Percentiles rank a stretch among this genome's conserved stretches.
Evolutionary conservation across 805 yeast genomes (phyloP).

Genomic region (Isabelozyma pseudorhagii): DNA sequence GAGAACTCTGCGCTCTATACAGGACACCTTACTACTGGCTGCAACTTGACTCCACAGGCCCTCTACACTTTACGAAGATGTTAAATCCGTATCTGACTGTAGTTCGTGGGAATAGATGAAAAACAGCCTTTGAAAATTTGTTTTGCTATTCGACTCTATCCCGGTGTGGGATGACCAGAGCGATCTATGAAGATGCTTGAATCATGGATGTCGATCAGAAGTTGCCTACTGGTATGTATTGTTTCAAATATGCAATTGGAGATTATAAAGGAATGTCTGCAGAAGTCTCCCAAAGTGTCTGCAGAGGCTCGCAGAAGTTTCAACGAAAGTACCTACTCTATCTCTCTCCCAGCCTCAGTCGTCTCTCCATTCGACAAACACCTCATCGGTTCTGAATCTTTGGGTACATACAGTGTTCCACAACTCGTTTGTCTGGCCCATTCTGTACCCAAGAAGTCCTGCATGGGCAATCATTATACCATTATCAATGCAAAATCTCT

Average conservation of each 20-base stretch:
- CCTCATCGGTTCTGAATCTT: conserved; percentile 93
- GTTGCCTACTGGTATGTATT: conserved; percentile 1
- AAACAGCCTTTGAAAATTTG: conserved; percentile 4
- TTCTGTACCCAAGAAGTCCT: conserved; percentile 80
- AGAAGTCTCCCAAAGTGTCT: background rate
- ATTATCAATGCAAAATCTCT: conserved; percentile 93
- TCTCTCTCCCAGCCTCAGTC: conserved; percentile 21
- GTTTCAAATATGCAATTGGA: conserved; percentile 6
- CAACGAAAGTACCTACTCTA: background rate
- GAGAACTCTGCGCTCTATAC: background rate
- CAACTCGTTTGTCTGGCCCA: conserved; percentile 64
- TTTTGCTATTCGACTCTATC: conserved; percentile 4
- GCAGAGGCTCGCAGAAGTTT: background rate
- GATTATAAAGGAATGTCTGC: background rate
- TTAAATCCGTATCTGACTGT: conserved; percentile 32
- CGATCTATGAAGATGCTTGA: too few relatives aligned
- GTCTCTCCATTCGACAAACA: conserved; percentile 85
- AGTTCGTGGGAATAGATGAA: background rate
- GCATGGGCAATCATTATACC: conserved; percentile 99
- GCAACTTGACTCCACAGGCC: background rate
- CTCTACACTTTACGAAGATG: conserved; percentile 8
- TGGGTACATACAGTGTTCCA: conserved; percentile 85
- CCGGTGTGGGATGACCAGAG: too few relatives aligned
- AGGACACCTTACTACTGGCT: background rate
- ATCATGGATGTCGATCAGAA: background rate